A percentile compares a stretch with the other conserved stretches of the same genome.
Evolutionary conservation across 1,139 yeast species (phyloP).

Genomic region (Protomyces macrosporus): DNA sequence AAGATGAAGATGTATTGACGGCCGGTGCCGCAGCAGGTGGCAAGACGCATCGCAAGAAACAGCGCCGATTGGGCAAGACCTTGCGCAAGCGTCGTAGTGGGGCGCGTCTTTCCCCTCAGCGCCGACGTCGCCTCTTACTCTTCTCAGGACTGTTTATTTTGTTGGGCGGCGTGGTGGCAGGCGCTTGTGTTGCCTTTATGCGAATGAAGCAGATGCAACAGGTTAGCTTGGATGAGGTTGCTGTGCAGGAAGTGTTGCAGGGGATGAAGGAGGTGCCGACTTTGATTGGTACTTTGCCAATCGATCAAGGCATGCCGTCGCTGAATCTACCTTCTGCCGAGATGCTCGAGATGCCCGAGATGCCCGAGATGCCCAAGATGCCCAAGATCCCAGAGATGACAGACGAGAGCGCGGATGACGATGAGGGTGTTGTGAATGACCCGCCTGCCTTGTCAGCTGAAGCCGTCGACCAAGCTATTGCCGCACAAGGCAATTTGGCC

Average conservation of each 20-base stretch:
- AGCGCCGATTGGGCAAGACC: not conserved
- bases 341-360: not conserved
- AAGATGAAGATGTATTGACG: not conserved
- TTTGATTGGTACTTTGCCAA: constrained; percentile 13
- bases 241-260: not conserved
- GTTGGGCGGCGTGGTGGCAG: not conserved
- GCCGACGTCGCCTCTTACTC: not conserved
- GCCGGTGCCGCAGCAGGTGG: not conserved
- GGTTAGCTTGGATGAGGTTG: not conserved
- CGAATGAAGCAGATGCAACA: not conserved
- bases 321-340: not conserved
- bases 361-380: not conserved
- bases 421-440: not conserved
- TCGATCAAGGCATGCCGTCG: not conserved
- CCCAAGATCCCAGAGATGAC: not conserved
- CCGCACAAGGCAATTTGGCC: constrained; percentile 1
- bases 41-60: not conserved
- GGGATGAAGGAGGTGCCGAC: constrained; percentile 22
- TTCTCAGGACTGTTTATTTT: not conserved
- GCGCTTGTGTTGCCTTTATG: not conserved
- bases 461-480: constrained; percentile 15
- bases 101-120: not conserved
- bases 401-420: not conserved
- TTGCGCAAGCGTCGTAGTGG: not conserved
- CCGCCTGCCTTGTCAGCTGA: constrained; percentile 15